These are phyloP conservation scores for Trichoderma sp. DNA, from an alignment of 2,329 filamentous ascomycete genomes.

Conservation along the genomic window DNA sequence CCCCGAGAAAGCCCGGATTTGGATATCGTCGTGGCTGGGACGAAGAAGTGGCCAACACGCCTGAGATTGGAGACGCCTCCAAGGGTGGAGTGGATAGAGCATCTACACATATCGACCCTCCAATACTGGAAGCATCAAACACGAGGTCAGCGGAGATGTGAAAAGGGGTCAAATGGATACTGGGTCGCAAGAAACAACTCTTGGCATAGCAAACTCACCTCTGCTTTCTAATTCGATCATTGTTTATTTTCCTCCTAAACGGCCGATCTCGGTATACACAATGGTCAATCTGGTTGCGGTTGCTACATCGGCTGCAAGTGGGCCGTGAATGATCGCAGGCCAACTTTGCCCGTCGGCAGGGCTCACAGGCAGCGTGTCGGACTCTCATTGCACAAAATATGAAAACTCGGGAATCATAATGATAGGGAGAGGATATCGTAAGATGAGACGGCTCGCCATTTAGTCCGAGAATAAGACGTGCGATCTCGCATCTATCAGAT, in stretches of 20 bases:
- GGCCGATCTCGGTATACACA: slow-evolving; percentile 21
- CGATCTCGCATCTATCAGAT: not conserved
- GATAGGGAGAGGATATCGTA: not conserved
- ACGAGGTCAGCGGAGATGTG: not conserved
- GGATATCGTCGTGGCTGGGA: slow-evolving; percentile 12
- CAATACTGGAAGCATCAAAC: not conserved
- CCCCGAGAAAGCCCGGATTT: slow-evolving; percentile 20
- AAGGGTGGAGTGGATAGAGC: slow-evolving; percentile 18
- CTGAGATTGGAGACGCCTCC: slow-evolving; percentile 14
- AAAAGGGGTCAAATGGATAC: not conserved
- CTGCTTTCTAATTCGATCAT: not conserved
- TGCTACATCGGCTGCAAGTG: slow-evolving; percentile 18
- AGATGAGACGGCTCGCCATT: not conserved
- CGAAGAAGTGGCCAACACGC: slow-evolving; percentile 8
- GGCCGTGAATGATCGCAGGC: slow-evolving; percentile 21
- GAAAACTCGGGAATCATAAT: not conserved
- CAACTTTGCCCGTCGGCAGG: slow-evolving; percentile 20
- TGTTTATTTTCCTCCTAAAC: slow-evolving; percentile 12
- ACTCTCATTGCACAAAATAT: not conserved
- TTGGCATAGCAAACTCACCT: not conserved
- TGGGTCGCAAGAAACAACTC: not conserved
- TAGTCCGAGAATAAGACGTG: not conserved
- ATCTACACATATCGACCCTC: slow-evolving; percentile 5
- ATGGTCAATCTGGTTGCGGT: slow-evolving; percentile 11
- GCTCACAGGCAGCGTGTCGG: slow-evolving; percentile 24